Conservation (phyloP, 345 rosid genomes). For the Salix arbutifolia region DNA sequence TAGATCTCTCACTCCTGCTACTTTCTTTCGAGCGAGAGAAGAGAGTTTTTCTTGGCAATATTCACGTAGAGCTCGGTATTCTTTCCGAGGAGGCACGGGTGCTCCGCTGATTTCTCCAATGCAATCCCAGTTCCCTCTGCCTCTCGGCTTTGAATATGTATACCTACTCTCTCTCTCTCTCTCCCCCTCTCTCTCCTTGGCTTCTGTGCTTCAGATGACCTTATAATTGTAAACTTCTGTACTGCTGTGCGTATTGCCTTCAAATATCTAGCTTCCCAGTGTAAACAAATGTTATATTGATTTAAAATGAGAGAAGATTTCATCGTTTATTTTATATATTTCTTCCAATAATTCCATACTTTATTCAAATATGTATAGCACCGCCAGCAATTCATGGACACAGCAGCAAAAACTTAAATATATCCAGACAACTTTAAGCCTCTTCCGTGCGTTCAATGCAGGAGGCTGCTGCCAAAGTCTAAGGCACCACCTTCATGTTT, state of each 20-base stretch:
- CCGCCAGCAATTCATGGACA: not conserved
- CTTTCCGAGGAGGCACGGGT: conserved; percentile 41
- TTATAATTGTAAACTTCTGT: not conserved
- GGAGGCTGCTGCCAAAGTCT: not conserved
- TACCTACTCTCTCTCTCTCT: not conserved
- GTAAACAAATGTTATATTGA: not conserved
- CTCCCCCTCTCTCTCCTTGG: not conserved
- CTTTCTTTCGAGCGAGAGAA: not conserved
- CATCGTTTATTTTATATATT: not conserved
- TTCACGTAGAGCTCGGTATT: not conserved
- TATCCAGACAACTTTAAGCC: not conserved
- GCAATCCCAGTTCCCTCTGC: conserved; percentile 36
- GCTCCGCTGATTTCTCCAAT: conserved; percentile 48
- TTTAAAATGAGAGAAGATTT: not conserved
- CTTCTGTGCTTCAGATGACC: conserved; percentile 10
- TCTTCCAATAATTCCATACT: not conserved
- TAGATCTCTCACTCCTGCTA: not conserved
- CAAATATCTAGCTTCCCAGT: not conserved
- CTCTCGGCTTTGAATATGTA: not conserved
- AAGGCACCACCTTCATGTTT: not conserved
- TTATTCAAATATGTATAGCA: not conserved
- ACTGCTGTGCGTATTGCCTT: not conserved
- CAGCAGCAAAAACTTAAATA: not conserved
- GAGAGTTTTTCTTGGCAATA: not conserved
- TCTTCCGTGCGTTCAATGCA: not conserved